Percentiles rank a stretch among this genome's conserved stretches.
Evolutionary conservation across 768 basidiomycete species (phyloP).

Genomic region (Leccinum longicurvipes): DNA sequence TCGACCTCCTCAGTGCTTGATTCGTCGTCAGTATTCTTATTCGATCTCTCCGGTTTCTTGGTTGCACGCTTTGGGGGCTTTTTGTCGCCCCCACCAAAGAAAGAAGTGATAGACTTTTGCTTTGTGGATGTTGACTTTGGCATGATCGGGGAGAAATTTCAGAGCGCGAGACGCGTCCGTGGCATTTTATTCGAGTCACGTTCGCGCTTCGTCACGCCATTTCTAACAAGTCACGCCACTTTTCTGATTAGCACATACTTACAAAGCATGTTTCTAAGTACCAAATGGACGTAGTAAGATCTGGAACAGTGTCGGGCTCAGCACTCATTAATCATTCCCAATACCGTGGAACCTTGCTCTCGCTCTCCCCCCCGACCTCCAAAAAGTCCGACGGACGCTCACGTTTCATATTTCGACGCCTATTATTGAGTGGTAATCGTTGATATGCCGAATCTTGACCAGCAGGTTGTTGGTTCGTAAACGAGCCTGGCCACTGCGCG

Average conservation of each 20-base stretch:
- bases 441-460: conserved; percentile 85
- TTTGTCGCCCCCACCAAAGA: conserved; percentile 43
- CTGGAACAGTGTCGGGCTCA: neutral
- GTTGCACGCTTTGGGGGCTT: conserved; percentile 20
- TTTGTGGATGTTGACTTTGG: conserved; percentile 45
- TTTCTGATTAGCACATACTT: neutral
- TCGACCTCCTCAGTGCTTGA: conserved; percentile 33
- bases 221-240: conserved; percentile 12
- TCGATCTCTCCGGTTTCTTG: conserved; percentile 31
- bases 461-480: conserved; percentile 60
- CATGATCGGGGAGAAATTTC: conserved; percentile 35
- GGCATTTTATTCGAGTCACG: conserved; percentile 23
- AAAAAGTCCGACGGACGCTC: conserved; percentile 83
- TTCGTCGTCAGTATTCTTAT: conserved; percentile 31
- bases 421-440: conserved; percentile 75
- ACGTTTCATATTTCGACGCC: conserved; percentile 72
- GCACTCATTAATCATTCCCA: conserved; percentile 67
- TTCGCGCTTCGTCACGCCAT: conserved; percentile 19
- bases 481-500: conserved; percentile 45
- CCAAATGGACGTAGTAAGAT: neutral
- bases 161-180: conserved; percentile 11
- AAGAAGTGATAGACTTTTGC: conserved; percentile 54
- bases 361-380: conserved; percentile 63
- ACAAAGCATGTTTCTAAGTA: conserved; percentile 1
- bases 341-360: conserved; percentile 65